Base-by-base conservation (phyloP, 768 basidiomycete species). In the Termitomyces sp. region DNA sequence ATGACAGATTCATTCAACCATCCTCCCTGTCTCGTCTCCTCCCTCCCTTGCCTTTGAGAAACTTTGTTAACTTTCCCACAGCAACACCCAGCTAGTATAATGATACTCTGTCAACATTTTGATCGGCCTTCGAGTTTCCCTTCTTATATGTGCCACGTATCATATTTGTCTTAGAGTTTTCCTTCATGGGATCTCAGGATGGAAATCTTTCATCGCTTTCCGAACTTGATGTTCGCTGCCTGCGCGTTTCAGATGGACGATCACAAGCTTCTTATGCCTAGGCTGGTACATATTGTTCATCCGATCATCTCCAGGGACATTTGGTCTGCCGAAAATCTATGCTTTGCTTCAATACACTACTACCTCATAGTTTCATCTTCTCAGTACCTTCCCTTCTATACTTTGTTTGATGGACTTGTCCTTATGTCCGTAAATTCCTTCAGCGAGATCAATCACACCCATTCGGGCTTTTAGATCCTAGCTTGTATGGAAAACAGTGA, bases 231-330 rank as follows among this genome's bases (percentile, higher is more conserved):
- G 22, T 39, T 51, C 36, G 26, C 50, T 37, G 36, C 37, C 12
- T 20, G 5, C 18, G 18, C 26, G 50, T 52, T 52, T 52, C 37
- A 52, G 37, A 27, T 52, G 36, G 50, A 52, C 50, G 26, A 40
- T 52, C 50, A 8, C 12, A 52, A 26, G 26, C 37, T 40, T 39
- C 48, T 50, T 24, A 26, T 45, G 34, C 26, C 4, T 26, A 7
- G 37, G 36, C 49, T 51, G 50, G 24, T 26, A 27, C n/a, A n/a
- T 4, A 27, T 13, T 24, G 37, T 47, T 27, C 50, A 34, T 57
- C 56, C 50, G 52, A 47, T 54, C 51, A 58, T 47, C 52, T 53
- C 57, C 57, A 58, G 57, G 57, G 57, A 58, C 51, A 58, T 58
- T 34, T 32, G 27, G 30, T 5, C n/a, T 39, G 45, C 57, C 46